Evolutionary conservation across 2,329 filamentous ascomycete species (phyloP).

Genomic region (Alternaria ethzedia): DNA sequence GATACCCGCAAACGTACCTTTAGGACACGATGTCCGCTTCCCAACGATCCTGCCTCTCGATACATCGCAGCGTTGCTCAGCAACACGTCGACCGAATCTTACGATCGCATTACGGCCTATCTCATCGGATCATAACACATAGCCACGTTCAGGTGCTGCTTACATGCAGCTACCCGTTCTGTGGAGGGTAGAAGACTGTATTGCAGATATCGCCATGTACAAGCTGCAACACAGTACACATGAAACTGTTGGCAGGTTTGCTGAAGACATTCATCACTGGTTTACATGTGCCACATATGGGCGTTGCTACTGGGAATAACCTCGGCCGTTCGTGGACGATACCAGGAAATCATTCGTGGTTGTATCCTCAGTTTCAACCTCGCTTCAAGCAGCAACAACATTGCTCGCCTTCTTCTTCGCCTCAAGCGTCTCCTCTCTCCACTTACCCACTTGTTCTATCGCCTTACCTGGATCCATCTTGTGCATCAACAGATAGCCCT

Average conservation of each 20-base stretch:
- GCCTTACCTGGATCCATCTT: conserved; percentile 58
- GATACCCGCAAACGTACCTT: background rate
- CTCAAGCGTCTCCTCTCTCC: conserved; percentile 48
- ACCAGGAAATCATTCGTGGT: background rate
- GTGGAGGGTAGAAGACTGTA: background rate
- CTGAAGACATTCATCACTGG: background rate
- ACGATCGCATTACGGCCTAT: background rate
- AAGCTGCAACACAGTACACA: background rate
- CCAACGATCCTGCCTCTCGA: background rate
- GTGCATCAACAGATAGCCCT: conserved; percentile 59
- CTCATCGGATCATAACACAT: background rate
- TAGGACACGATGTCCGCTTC: background rate
- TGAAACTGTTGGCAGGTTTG: background rate
- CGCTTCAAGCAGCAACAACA: conserved; percentile 5
- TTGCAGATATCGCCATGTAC: background rate
- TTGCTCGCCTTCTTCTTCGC: conserved; percentile 39
- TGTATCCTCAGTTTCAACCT: background rate
- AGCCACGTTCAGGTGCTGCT: background rate
- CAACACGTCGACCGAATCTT: background rate
- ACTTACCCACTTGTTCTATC: conserved; percentile 52
- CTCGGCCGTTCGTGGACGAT: background rate
- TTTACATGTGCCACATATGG: background rate
- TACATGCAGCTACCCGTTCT: background rate
- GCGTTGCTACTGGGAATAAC: background rate
- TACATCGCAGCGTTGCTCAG: background rate